Percentiles rank a stretch among this genome's conserved stretches.
phyloP scores from a whole-genome alignment of 1,284 basidiomycete species.

The Blastosporella zonata region DNA sequence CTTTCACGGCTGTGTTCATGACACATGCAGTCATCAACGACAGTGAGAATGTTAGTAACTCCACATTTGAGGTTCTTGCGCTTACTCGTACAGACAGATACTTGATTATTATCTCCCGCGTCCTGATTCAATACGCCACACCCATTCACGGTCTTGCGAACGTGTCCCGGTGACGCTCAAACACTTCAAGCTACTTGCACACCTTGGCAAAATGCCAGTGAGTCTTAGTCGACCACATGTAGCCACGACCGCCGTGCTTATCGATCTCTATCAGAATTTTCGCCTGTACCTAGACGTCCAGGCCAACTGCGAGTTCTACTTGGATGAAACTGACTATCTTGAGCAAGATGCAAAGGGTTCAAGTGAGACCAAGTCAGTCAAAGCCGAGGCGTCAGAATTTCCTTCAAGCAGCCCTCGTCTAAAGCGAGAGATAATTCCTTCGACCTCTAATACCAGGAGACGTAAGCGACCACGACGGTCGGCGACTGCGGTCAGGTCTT shows the following conservation, averaged over 20 bases:
- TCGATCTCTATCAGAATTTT: conserved; percentile 36
- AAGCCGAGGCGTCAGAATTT: conserved; percentile 36
- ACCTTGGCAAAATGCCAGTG: conserved; percentile 56
- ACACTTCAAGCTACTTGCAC: conserved; percentile 68
- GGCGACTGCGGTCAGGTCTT: conserved; percentile 51
- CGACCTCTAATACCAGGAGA: conserved; percentile 26
- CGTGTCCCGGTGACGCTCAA: conserved; percentile 70
- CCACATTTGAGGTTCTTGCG: conserved; percentile 5
- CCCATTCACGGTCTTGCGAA: conserved; percentile 17
- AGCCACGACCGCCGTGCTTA: neutral
- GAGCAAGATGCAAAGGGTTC: conserved; percentile 25
- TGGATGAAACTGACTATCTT: conserved; percentile 65
- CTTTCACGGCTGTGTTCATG: conserved; percentile 64
- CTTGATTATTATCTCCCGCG: conserved; percentile 42
- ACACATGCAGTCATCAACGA: conserved; percentile 68
- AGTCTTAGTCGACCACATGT: conserved; percentile 25
- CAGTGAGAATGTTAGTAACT: conserved; percentile 44
- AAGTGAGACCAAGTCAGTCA: conserved; percentile 35
- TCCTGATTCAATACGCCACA: conserved; percentile 25
- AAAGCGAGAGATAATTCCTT: conserved; percentile 9
- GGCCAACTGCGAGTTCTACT: conserved; percentile 61
- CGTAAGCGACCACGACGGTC: conserved; percentile 59
- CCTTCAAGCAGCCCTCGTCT: conserved; percentile 22
- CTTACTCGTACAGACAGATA: conserved; percentile 33
- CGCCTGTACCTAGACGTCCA: conserved; percentile 58